Evolutionary conservation across 169 alveolate species (phyloP), one percentile per base, ranked within the genome.

Genomic region (Plasmodium gaboni): DNA sequence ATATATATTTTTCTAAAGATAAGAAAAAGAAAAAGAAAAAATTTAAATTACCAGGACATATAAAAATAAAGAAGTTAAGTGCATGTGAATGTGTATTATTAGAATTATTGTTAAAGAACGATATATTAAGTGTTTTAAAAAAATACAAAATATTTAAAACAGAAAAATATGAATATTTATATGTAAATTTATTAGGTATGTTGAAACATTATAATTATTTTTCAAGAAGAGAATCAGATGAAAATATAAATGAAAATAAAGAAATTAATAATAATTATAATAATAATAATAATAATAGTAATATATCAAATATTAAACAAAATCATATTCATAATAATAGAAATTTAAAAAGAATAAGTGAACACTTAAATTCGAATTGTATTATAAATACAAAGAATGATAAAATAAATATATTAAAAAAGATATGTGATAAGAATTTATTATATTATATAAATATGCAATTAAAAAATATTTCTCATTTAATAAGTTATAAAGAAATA

Each of bases 121-220:
- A 83, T 71, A 69, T 83, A 12, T 50, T 83, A 32, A 83, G 22
- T 61, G 91, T 83, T 9, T 83, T 83, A n/a, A 83, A 55, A 28
- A 83, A 83, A 15, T 83, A 83, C 63, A 83, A 57, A 68, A 68
- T 83, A 53, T 68, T 83, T 83, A 83, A 83, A 68, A 83, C 28
- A 24, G 91, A 83, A 68, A 83, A 83, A 10, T 83, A 83, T 68
- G 83, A 83, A 55, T 83, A 68, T 50, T 71, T 83, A 42, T 83
- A 83, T 13, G 64, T 68, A 12, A 83, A 83, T 48, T 63, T 83
- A 46, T 63, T 83, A 17, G 85, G 85, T 53, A 83, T 83, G 91
- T 10, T 83, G 26, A 83, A 83, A 64, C 83, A 83, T 83, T 83
- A 83, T 63, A 83, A 83, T 67, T 83, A 83, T 83, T 83, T 83